Percentiles rank a stretch among this genome's conserved stretches.
Conservation (phyloP, 208 protist species). For the Wallacemonas collosoma region DNA sequence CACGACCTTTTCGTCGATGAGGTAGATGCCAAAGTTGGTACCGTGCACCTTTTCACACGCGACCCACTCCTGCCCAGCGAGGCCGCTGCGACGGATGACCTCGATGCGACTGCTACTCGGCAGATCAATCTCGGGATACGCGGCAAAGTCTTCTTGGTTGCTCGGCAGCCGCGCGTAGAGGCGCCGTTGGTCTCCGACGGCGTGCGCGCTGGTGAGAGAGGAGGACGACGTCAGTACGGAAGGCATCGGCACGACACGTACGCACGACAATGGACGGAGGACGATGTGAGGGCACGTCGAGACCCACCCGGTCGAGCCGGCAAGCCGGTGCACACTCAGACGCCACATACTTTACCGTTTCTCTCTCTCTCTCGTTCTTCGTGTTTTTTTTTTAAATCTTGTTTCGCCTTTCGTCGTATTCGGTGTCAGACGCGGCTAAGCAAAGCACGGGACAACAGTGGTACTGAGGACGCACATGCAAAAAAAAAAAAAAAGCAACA, state of each 20-base stretch:
- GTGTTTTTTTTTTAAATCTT: too few relatives aligned
- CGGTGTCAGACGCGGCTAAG: too few relatives aligned
- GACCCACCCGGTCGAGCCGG: too few relatives aligned
- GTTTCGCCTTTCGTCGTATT: too few relatives aligned
- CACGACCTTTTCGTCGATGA: conserved; percentile 63
- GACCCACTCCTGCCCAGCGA: conserved; percentile 78
- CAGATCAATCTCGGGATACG: conserved; percentile 86
- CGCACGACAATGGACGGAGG: too few relatives aligned
- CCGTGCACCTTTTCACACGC: conserved; percentile 89
- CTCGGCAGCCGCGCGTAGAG: conserved; percentile 63
- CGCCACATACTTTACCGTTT: too few relatives aligned
- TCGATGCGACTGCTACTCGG: conserved; percentile 82
- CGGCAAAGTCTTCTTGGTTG: conserved; percentile 77
- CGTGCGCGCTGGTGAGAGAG: conserved; percentile 1
- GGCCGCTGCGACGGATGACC: conserved; percentile 61
- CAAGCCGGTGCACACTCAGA: too few relatives aligned
- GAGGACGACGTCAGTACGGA: neutral
- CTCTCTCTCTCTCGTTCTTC: too few relatives aligned
- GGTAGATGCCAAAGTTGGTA: conserved; percentile 85
- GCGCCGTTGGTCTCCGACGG: conserved; percentile 15
- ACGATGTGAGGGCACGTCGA: too few relatives aligned
- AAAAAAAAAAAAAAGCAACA: conserved; percentile 25
- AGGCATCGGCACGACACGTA: neutral
- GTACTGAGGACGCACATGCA: too few relatives aligned
- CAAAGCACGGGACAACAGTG: too few relatives aligned